phyloP scores from a whole-genome alignment of 2,329 filamentous ascomycete species.

The Alternaria metachromatica region DNA sequence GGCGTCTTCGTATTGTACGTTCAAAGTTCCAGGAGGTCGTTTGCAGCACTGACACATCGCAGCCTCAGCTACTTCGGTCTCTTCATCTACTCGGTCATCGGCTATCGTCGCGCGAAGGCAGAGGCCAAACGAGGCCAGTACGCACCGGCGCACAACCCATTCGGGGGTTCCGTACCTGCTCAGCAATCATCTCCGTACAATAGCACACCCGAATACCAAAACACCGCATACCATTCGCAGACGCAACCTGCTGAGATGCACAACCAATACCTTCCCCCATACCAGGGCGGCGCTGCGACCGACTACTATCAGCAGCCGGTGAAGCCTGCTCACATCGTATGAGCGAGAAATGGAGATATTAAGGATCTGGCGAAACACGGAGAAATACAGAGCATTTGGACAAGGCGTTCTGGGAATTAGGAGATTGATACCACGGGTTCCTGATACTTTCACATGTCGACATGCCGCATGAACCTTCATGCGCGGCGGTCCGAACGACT shows the following conservation, averaged over 20 bases:
- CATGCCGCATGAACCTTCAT: not conserved
- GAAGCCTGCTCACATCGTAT: constrained; percentile 40
- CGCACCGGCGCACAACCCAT: constrained; percentile 40
- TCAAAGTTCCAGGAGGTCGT: not conserved
- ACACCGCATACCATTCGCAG: constrained; percentile 36
- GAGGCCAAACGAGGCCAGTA: constrained; percentile 43
- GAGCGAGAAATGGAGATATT: not conserved
- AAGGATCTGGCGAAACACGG: not conserved
- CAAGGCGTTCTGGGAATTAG: not conserved
- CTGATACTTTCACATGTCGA: not conserved
- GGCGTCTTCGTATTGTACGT: constrained; percentile 46
- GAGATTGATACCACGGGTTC: not conserved
- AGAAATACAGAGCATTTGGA: not conserved
- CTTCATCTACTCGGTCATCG: constrained; percentile 50
- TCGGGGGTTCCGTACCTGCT: constrained; percentile 15
- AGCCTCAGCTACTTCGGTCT: constrained; percentile 48
- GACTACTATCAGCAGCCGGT: constrained; percentile 35
- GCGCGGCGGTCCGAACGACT: not conserved
- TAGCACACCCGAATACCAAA: constrained; percentile 25
- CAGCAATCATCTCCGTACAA: constrained; percentile 24
- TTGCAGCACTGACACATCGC: constrained; percentile 8
- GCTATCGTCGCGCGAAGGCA: constrained; percentile 46
- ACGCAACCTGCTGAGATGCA: constrained; percentile 21
- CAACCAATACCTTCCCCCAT: constrained; percentile 26
- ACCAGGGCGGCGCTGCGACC: constrained; percentile 23